Base-by-base conservation (phyloP, 2,329 filamentous ascomycete genomes). In the Sporothrix globosa region DNA sequence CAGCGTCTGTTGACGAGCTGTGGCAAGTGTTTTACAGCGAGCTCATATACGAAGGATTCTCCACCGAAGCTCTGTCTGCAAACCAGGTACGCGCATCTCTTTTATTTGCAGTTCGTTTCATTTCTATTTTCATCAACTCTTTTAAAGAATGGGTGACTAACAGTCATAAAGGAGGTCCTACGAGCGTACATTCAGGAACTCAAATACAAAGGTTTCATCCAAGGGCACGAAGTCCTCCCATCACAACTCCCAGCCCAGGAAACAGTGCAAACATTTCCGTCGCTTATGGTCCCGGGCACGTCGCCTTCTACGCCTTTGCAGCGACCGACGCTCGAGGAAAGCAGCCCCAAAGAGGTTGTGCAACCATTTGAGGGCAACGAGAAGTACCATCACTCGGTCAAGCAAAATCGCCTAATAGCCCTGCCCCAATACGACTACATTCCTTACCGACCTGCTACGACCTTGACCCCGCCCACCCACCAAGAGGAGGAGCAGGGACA, bases 141-240 rank as follows among this genome's bases (percentile, higher is more conserved):
- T 4, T 24, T 11, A 24, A 17, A 27, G 27, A 17, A 24, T 14
- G 24, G 9, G 27, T 6, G 5, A 30, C n/a, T 68, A 24, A 69
- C 66, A 61, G 3, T 30, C n/a, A 69, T 74, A 77, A 70, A 89
- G 87, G 85, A 88, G 73, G 81, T 88, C 11, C 78, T 89, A 30
- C 82, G 86, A 72, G 86, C 87, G 24, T 89, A 90, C 75, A 88
- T 90, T 54, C 85, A 85, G 48, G 84, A 87, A 75, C 82, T 89
- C 72, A 85, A 88, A 73, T 82, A 85, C 53, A 80, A 83, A 69
- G 80, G 81, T 48, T 77, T 78, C n/a, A 76, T 79, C 14, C 80
- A 81, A 52, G 81, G 80, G 27, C 82, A 82, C 34, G 77, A 79
- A 46, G 82, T 82, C 14, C 84, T 86, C 0, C 80, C 70, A 34